phyloP scores from a whole-genome alignment of 1,139 yeast genomes.

The Taphrina sp. region DNA sequence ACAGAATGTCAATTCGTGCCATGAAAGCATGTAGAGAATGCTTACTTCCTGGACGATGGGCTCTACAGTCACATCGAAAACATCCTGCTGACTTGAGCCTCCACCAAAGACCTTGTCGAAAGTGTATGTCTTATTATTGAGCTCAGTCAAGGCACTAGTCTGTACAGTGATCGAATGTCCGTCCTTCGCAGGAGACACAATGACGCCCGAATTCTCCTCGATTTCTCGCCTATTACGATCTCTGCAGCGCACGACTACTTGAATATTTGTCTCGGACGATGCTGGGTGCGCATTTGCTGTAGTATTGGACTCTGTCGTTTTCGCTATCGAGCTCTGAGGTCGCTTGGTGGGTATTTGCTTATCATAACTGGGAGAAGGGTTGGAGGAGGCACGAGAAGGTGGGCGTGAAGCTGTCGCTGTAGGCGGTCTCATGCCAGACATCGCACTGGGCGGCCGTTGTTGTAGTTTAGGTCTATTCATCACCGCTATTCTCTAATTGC shows the following conservation, averaged over 20 bases:
- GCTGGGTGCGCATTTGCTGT: constrained; percentile 1
- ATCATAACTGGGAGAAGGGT: constrained; percentile 5
- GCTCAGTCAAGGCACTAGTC: constrained; percentile 41
- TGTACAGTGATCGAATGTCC: constrained; percentile 42
- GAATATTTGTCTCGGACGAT: constrained; percentile 51
- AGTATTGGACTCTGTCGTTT: constrained; percentile 4
- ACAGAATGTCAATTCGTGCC: neutral
- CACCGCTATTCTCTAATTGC: too few relatives aligned
- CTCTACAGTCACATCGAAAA: constrained; percentile 60
- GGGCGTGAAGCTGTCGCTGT: constrained; percentile 26
- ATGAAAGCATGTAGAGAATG: constrained; percentile 4
- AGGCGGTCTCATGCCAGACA: constrained; percentile 26
- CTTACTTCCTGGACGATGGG: constrained; percentile 56
- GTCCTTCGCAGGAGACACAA: constrained; percentile 48
- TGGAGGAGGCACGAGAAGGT: constrained; percentile 23
- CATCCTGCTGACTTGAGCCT: constrained; percentile 62
- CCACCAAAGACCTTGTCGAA: constrained; percentile 74
- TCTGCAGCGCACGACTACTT: constrained; percentile 85
- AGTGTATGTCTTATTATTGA: constrained; percentile 53
- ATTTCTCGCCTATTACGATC: constrained; percentile 74
- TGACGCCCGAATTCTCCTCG: constrained; percentile 67
- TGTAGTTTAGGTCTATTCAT: constrained; percentile 21
- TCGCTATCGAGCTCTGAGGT: constrained; percentile 3
- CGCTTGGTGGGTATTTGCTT: constrained; percentile 6
- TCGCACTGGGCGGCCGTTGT: constrained; percentile 29